Conservation (phyloP, 225 moss, liverwort and hornwort genomes). For the Neckera pumila region DNA sequence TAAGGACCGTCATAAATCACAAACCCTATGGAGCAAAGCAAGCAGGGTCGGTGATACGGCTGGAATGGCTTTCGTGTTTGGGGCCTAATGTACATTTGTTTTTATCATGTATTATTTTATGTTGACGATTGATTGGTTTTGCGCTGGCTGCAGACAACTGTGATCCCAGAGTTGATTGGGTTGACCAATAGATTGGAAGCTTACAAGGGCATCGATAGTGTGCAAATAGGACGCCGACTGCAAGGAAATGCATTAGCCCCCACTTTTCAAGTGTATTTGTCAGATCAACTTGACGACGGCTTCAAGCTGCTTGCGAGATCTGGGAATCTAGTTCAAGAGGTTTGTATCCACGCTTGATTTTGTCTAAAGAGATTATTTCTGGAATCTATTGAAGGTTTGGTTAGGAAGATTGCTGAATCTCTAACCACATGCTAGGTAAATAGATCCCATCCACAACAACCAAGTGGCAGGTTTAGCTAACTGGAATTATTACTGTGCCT, state of each 20-base stretch:
- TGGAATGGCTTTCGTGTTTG: background rate
- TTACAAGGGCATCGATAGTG: conserved; percentile 40
- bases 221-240: conserved; percentile 44
- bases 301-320: conserved; percentile 71
- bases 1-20: background rate
- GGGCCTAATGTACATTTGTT: background rate
- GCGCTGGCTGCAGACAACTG: conserved; percentile 13
- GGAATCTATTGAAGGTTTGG: background rate
- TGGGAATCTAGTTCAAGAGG: conserved; percentile 41
- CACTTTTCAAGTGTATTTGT: conserved; percentile 67
- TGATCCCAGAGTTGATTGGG: conserved; percentile 37
- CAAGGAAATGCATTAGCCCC: conserved; percentile 62
- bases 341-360: background rate
- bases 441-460: background rate
- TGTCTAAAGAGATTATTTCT: background rate
- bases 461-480: background rate
- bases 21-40: background rate
- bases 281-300: conserved; percentile 50
- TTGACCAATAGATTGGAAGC: conserved; percentile 35
- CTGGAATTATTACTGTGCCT: background rate
- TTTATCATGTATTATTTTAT: background rate
- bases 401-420: background rate
- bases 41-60: background rate
- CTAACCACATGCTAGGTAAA: background rate
- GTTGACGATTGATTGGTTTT: background rate